Conservation (phyloP, 768 basidiomycete genomes). For the Tremella fuciformis region DNA sequence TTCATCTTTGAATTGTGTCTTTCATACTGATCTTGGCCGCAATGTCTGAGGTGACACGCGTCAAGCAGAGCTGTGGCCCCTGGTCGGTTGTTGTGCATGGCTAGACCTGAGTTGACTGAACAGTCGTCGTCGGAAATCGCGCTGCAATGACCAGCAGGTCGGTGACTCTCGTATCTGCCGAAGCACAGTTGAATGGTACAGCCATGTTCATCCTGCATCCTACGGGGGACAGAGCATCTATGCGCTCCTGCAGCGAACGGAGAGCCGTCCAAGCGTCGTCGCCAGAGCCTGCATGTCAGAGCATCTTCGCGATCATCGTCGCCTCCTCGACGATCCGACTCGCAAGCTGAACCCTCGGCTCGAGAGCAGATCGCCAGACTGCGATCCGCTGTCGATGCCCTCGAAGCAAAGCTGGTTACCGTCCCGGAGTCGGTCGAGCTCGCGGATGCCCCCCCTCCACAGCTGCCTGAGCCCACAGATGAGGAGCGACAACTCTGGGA, state of each 20-base stretch:
- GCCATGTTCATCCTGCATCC: conserved; percentile 21
- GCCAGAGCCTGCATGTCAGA: not conserved
- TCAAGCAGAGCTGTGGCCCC: conserved; percentile 2
- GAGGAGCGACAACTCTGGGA: conserved; percentile 22
- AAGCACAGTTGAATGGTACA: not conserved
- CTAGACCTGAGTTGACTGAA: not conserved
- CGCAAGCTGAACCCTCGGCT: not conserved
- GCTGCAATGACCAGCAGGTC: not conserved
- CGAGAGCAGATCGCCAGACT: not conserved
- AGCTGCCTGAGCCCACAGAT: not conserved
- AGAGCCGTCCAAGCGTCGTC: not conserved
- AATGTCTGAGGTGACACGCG: not conserved
- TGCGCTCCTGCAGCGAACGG: not conserved
- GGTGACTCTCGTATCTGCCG: not conserved
- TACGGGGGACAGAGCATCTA: conserved; percentile 5
- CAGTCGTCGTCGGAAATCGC: not conserved
- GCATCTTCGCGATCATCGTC: not conserved
- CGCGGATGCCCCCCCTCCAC: not conserved
- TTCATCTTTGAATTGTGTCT: too few relatives aligned
- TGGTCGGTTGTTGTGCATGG: not conserved
- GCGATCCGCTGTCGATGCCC: not conserved
- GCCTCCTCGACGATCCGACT: not conserved
- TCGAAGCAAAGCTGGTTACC: not conserved
- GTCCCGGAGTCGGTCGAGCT: not conserved
- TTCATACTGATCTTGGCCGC: too few relatives aligned